A percentile compares a stretch with the other conserved stretches of the same genome.
Evolutionary conservation across 345 rosid genomes (phyloP).

Genomic region (Arabis alpina): DNA sequence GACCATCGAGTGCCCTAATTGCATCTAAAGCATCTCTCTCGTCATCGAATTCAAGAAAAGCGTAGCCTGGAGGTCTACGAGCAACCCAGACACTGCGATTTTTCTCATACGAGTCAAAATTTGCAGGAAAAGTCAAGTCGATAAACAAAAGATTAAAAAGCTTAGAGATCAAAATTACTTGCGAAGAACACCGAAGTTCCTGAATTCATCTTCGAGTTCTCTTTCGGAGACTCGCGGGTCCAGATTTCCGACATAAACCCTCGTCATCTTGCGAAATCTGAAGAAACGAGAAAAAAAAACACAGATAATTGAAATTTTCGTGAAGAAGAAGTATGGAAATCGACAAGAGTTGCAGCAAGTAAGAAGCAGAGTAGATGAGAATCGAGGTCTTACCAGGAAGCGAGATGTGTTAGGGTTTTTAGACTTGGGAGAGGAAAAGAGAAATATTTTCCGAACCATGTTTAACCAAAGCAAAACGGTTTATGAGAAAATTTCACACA

Average conservation of each 20-base stretch:
- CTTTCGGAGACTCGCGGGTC: constrained; percentile 71
- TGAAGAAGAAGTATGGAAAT: background rate
- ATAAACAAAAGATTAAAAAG: constrained; percentile 1
- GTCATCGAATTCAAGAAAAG: constrained; percentile 83
- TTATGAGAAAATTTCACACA: no score
- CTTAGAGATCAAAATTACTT: constrained; percentile 44
- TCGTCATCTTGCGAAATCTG: constrained; percentile 56
- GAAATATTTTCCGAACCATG: no score
- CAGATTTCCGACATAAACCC: constrained; percentile 76
- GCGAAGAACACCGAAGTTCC: constrained; percentile 68
- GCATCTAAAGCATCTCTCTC: constrained; percentile 85
- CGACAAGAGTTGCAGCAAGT: background rate
- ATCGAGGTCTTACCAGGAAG: background rate
- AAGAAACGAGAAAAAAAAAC: background rate
- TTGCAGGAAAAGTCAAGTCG: background rate
- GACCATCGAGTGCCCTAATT: constrained; percentile 71
- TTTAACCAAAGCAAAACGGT: no score
- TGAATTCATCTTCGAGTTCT: constrained; percentile 82
- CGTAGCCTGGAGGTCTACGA: constrained; percentile 92
- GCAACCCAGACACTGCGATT: constrained; percentile 91
- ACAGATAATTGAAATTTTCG: no score
- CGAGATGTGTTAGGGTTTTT: no score
- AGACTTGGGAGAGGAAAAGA: no score
- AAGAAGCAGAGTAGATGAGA: background rate
- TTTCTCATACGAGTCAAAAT: background rate